Evolutionary conservation across 23 red algal species (phyloP).

Genomic region (Chondrus crispus): DNA sequence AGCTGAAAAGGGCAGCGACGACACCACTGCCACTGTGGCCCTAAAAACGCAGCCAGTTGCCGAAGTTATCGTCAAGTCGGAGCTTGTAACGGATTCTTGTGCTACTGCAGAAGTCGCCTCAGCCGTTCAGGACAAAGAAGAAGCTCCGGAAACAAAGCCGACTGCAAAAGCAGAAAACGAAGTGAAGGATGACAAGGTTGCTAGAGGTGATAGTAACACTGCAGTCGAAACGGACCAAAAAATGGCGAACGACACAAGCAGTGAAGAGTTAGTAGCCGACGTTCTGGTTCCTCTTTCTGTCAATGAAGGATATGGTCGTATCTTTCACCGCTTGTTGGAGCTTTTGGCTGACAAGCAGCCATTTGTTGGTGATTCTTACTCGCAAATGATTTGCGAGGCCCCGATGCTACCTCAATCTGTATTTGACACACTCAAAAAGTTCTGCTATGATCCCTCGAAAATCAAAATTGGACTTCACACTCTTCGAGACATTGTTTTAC

Average conservation of each 20-base stretch:
- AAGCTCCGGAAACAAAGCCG: not conserved
- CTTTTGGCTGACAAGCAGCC: not conserved
- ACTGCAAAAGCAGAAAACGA: not conserved
- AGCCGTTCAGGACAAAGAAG: not conserved
- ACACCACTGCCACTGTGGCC: not conserved
- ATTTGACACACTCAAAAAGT: conserved; percentile 15
- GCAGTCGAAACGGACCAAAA: not conserved
- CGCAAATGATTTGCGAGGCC: conserved; percentile 23
- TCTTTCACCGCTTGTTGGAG: not conserved
- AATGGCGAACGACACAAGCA: not conserved
- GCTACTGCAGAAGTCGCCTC: not conserved
- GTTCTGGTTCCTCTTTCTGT: not conserved
- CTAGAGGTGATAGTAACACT: no score
- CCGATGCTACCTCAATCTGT: conserved; percentile 46
- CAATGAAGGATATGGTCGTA: not conserved
- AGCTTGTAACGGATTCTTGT: no score
- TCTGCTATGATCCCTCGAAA: conserved; percentile 42
- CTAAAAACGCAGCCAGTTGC: not conserved
- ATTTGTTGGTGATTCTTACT: not conserved
- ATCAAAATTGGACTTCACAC: conserved; percentile 51
- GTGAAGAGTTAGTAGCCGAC: not conserved
- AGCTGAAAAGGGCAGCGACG: not conserved
- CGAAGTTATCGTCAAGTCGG: not conserved
- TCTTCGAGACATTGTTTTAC: conserved; percentile 38
- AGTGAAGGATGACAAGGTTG: not conserved